A percentile compares a stretch with the other conserved stretches of the same genome.
Conservation (phyloP, 371 early-diverging fungal genomes). For the Mucor irregularis region DNA sequence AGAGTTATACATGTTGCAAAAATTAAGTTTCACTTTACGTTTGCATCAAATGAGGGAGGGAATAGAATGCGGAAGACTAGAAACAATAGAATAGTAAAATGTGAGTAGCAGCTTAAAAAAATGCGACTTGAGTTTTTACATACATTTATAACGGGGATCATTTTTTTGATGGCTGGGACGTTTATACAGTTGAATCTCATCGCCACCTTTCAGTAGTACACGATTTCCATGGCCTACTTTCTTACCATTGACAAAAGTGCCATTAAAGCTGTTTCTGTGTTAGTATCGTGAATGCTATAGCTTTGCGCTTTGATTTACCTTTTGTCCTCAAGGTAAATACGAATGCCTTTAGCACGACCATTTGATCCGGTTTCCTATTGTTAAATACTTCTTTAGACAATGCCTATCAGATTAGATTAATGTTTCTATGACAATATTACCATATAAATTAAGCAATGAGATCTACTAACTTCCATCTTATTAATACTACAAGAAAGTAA, state of each 20-base stretch:
- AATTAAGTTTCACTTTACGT: conserved; percentile 11
- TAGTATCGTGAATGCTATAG: neutral
- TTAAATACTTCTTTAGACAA: neutral
- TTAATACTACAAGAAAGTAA: conserved; percentile 24
- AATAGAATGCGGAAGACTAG: conserved; percentile 28
- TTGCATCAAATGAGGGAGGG: conserved; percentile 25
- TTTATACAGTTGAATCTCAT: conserved; percentile 65
- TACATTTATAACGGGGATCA: conserved; percentile 31
- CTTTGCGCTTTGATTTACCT: conserved; percentile 18
- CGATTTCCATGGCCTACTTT: conserved; percentile 47
- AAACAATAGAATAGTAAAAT: no score
- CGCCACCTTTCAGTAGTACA: conserved; percentile 58
- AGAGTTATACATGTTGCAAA: neutral
- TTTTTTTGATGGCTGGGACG: conserved; percentile 16
- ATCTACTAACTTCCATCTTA: conserved; percentile 63
- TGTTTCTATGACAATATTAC: conserved; percentile 23
- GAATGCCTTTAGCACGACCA: conserved; percentile 29
- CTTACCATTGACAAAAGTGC: conserved; percentile 71
- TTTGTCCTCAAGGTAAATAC: conserved; percentile 47
- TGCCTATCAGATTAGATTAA: neutral
- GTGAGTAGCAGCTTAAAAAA: no score
- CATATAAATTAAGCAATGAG: conserved; percentile 76
- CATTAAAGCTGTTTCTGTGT: conserved; percentile 63
- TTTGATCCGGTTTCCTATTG: conserved; percentile 41
- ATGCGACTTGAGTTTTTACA: conserved; percentile 23